phyloP scores from a whole-genome alignment of 2,329 filamentous ascomycete species.

The Talaromyces sp. region DNA sequence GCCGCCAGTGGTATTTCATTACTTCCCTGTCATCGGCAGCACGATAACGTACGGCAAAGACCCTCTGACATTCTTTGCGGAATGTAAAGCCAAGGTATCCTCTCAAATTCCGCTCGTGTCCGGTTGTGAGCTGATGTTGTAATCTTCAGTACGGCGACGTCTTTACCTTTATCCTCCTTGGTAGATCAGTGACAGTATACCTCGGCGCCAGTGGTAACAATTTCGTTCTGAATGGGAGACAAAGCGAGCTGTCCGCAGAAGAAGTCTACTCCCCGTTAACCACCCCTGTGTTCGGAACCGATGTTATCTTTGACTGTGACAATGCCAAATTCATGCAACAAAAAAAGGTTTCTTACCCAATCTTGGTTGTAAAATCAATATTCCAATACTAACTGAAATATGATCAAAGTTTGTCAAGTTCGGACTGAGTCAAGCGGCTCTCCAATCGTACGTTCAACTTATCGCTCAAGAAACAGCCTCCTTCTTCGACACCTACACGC shows the following conservation, averaged over 20 bases:
- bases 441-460: conserved; percentile 69
- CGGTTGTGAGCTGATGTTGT: neutral
- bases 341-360: conserved; percentile 64
- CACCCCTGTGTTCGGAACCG: conserved; percentile 69
- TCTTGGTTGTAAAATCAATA: neutral
- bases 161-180: conserved; percentile 83
- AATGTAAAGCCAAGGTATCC: conserved; percentile 65
- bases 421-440: conserved; percentile 58
- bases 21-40: conserved; percentile 57
- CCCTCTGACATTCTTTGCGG: conserved; percentile 78
- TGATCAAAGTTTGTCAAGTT: conserved; percentile 55
- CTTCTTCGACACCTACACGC: conserved; percentile 64
- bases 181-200: conserved; percentile 84
- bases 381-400: neutral
- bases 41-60: conserved; percentile 44
- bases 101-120: neutral
- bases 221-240: conserved; percentile 86
- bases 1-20: conserved; percentile 75
- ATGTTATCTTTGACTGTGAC: conserved; percentile 87
- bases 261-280: conserved; percentile 80
- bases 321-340: conserved; percentile 94
- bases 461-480: conserved; percentile 70
- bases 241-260: conserved; percentile 84
- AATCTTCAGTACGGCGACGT: conserved; percentile 70
- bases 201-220: conserved; percentile 80